Conservation (phyloP, 768 basidiomycete species). For the Lentinula sp. region DNA sequence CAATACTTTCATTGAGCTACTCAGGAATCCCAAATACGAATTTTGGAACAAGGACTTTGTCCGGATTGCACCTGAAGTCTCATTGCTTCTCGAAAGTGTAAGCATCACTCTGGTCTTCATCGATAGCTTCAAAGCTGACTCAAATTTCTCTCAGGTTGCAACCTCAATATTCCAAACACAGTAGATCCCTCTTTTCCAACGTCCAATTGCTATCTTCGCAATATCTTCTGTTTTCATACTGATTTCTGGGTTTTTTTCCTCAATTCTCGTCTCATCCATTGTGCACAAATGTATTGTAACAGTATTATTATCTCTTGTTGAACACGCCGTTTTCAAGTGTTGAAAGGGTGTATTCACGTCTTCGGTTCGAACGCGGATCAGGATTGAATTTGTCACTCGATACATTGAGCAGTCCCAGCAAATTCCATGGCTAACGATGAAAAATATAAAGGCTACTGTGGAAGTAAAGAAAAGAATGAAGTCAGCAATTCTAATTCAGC, state of each 20-base stretch:
- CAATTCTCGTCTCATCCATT: constrained; percentile 52
- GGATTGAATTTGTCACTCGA: too few species aligned
- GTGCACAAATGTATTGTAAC: constrained; percentile 67
- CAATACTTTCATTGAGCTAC: constrained; percentile 89
- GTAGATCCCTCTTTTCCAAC: constrained; percentile 62
- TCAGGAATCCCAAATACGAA: constrained; percentile 85
- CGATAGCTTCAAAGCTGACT: constrained; percentile 8
- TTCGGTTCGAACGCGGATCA: too few species aligned
- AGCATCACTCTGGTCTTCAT: constrained; percentile 21
- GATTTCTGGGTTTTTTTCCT: constrained; percentile 48
- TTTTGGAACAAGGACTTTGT: constrained; percentile 90
- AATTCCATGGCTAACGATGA: too few species aligned
- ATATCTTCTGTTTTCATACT: constrained; percentile 46
- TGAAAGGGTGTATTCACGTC: constrained; percentile 32
- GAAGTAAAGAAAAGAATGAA: too few species aligned
- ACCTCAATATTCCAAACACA: constrained; percentile 59
- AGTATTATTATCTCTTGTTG: constrained; percentile 31
- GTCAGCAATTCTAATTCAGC: too few species aligned
- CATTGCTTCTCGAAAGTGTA: constrained; percentile 79
- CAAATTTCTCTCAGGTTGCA: constrained; percentile 47
- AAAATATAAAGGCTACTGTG: too few species aligned
- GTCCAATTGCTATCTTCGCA: constrained; percentile 64
- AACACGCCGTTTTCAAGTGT: constrained; percentile 43
- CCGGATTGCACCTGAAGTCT: constrained; percentile 81
- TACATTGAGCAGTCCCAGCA: too few species aligned